Evolutionary conservation across 2,329 filamentous ascomycete genomes (phyloP), one percentile per base, ranked within the genome.

Genomic region (Arthrocladium fulminans): DNA sequence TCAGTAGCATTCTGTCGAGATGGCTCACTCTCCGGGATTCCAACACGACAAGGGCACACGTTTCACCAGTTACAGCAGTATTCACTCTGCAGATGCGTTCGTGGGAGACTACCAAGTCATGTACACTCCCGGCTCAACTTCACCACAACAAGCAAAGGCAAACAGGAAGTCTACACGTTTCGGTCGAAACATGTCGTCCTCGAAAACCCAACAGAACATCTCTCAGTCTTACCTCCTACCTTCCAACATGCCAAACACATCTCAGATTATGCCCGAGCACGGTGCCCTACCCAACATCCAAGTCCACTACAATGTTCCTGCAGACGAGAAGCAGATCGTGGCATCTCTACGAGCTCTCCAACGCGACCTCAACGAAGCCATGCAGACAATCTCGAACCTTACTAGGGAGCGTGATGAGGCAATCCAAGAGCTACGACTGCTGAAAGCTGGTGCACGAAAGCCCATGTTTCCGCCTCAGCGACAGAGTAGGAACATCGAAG

Each of bases 301-400:
- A 23, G 47, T 57, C 9, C 55, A 56, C 41, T 57, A 59, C 52
- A 48, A 47, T 17, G 41, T 59, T 19, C 56, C 56, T 9, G 55
- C 55, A 32, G 56, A 59, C 25, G 56, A 59, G 51, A 59, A 59
- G 49, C 55, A 59, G 45, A 59, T 59, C n/a, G 52, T 59, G 15
- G 56, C 55, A n/a, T 59, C 56, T 27, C 48, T 59, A 9, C 49
- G 56, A n/a, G 53, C 49, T 9, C 54, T 59, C 2, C 56, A 59
- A 47, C 51, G 55, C 39, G 54, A 59, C 41, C 52, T 59, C 39
- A 52, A 52, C 24, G 53, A 56, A 52, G 56, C 56, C 23, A 53
- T 59, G 45, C 50, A 55, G 25, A 57, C 51, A 35, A 59, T 59
- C 45, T 50, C 54, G 41, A 52, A 48, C 30, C 42, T 59, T 24